A percentile compares a stretch with the other conserved stretches of the same genome.
These are phyloP conservation scores for Yarrowia divulgata DNA, from an alignment of 805 yeast species.

Conservation along the genomic window DNA sequence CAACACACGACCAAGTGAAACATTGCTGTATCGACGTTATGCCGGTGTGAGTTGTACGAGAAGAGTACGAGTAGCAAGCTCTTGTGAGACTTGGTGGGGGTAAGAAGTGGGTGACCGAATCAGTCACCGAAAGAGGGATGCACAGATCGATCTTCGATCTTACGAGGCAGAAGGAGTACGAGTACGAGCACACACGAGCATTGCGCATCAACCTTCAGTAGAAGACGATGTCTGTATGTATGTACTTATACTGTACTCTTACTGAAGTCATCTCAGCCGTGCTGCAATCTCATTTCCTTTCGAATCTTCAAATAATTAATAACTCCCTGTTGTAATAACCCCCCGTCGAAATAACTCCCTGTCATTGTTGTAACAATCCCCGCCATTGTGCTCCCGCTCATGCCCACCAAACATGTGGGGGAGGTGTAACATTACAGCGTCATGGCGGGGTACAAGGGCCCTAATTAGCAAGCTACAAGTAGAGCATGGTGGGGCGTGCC, in stretches of 20 bases:
- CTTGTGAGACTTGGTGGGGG: background rate
- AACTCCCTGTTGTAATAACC: too few species aligned
- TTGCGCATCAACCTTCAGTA: too few species aligned
- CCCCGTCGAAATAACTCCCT: too few species aligned
- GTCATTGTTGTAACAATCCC: background rate
- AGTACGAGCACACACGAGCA: too few species aligned
- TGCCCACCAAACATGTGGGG: background rate
- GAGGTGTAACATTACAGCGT: background rate
- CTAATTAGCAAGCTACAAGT: background rate
- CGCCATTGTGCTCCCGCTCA: background rate
- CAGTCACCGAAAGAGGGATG: background rate
- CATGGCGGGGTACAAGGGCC: background rate
- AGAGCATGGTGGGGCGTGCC: background rate
- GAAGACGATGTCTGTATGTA: too few species aligned
- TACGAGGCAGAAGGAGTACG: too few species aligned
- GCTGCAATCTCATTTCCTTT: too few species aligned
- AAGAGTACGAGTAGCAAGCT: background rate
- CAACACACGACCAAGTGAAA: constrained; percentile 1
- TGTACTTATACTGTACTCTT: too few species aligned
- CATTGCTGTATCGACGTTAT: background rate
- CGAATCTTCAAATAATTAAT: too few species aligned
- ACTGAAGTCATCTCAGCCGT: too few species aligned
- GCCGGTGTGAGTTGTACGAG: too few species aligned
- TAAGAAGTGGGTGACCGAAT: too few species aligned
- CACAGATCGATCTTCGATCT: background rate